Evolutionary conservation across 1,284 basidiomycete species (phyloP).

Genomic region (Tilletia setariae): DNA sequence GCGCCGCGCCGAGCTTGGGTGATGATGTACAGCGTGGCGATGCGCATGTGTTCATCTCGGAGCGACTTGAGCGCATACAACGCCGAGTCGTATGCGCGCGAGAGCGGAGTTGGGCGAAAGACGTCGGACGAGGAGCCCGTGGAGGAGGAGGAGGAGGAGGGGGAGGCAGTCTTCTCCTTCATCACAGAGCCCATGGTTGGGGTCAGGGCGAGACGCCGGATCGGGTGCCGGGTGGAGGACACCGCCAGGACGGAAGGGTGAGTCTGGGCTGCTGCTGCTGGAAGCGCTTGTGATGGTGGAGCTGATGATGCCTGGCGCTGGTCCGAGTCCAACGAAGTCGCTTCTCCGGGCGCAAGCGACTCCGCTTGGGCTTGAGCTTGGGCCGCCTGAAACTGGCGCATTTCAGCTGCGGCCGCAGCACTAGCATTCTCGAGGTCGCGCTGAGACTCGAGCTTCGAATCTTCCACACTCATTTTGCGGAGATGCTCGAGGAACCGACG

Average conservation of each 20-base stretch:
- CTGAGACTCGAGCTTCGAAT: slow-evolving; percentile 3
- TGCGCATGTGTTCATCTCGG: slow-evolving; percentile 80
- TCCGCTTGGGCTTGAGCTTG: not conserved
- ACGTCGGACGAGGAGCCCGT: not conserved
- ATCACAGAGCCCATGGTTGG: not conserved
- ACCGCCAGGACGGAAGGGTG: slow-evolving; percentile 3
- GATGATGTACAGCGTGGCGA: slow-evolving; percentile 72
- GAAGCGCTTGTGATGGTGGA: too few species aligned
- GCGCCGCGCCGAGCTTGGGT: slow-evolving; percentile 39
- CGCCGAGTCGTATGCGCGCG: slow-evolving; percentile 65
- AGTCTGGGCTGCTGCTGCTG: not conserved
- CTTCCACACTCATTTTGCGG: slow-evolving; percentile 31
- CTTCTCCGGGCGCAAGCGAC: not conserved
- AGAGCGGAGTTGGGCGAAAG: slow-evolving; percentile 12
- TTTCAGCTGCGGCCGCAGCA: not conserved
- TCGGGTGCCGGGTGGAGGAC: slow-evolving; percentile 26
- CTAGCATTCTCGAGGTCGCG: slow-evolving; percentile 4
- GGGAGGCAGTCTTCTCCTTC: too few species aligned
- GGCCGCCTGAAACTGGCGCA: not conserved
- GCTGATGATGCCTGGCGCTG: too few species aligned
- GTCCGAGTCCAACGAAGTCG: slow-evolving; percentile 15
- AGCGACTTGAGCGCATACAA: slow-evolving; percentile 73
- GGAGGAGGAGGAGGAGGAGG: slow-evolving; percentile 26
- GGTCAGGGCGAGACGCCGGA: slow-evolving; percentile 39
- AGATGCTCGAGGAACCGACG: slow-evolving; percentile 82